Conservation (phyloP, 2,329 filamentous ascomycete species). For the Colletotrichum plurivorum region DNA sequence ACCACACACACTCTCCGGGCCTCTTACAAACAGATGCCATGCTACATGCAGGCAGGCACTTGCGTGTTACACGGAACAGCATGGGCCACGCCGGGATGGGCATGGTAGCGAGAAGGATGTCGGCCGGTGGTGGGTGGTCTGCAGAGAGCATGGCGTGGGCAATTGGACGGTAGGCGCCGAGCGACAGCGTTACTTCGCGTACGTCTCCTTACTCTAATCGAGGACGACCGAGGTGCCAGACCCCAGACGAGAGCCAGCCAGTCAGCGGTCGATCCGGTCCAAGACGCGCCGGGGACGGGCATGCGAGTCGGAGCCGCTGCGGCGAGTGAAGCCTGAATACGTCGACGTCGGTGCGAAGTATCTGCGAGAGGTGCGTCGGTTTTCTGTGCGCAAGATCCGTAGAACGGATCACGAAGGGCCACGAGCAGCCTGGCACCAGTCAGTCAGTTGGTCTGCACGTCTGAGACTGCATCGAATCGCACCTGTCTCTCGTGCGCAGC, state of each 20-base stretch:
- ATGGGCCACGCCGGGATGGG: slow-evolving; percentile 25
- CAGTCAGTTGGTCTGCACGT: not conserved
- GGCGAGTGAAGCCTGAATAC: not conserved
- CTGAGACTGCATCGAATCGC: not conserved
- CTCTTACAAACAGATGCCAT: slow-evolving; percentile 30
- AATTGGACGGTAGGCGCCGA: slow-evolving; percentile 36
- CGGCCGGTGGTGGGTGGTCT: not conserved
- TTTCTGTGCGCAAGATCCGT: not conserved
- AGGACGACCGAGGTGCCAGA: slow-evolving; percentile 34
- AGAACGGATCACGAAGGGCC: slow-evolving; percentile 1
- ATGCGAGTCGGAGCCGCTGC: slow-evolving; percentile 28
- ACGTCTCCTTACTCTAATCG: slow-evolving; percentile 36
- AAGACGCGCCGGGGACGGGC: slow-evolving; percentile 21
- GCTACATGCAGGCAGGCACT: slow-evolving; percentile 37
- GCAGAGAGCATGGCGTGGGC: not conserved
- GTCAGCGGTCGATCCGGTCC: not conserved
- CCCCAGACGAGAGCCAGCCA: slow-evolving; percentile 19
- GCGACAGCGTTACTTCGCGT: slow-evolving; percentile 37
- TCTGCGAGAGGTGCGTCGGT: not conserved
- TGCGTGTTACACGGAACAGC: slow-evolving; percentile 35
- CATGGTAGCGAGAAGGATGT: slow-evolving; percentile 8
- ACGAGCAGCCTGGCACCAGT: not conserved
- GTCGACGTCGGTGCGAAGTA: not conserved
- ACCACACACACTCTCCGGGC: slow-evolving; percentile 31
- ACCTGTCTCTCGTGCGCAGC: not conserved